phyloP scores from a whole-genome alignment of 768 basidiomycete species.

The Hypholoma sublateritium region DNA sequence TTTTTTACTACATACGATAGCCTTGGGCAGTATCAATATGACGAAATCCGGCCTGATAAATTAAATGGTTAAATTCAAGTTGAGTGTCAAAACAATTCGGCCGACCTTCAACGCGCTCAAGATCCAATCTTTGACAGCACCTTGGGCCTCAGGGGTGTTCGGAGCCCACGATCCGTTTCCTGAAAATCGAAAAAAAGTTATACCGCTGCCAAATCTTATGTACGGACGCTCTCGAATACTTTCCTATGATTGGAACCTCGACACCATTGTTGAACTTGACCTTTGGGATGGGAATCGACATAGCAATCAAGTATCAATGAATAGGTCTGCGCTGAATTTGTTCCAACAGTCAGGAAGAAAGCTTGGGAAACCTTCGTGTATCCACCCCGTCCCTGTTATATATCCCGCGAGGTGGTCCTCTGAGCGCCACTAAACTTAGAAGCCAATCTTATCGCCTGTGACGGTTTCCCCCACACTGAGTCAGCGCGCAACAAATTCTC shows the following conservation, averaged over 20 bases:
- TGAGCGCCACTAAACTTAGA: too few species aligned
- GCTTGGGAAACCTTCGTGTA: too few species aligned
- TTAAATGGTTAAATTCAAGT: too few species aligned
- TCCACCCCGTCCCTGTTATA: too few species aligned
- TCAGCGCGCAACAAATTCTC: too few species aligned
- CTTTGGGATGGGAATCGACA: slow-evolving; percentile 1
- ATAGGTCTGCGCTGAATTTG: too few species aligned
- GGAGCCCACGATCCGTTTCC: slow-evolving; percentile 43
- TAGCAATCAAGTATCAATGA: too few species aligned
- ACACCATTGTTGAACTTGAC: slow-evolving; percentile 32
- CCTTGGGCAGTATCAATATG: slow-evolving; percentile 41
- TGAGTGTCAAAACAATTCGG: neutral
- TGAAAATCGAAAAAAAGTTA: slow-evolving; percentile 22
- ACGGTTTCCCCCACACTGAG: too few species aligned
- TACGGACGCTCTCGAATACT: neutral
- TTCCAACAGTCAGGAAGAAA: too few species aligned
- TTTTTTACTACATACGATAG: slow-evolving; percentile 25
- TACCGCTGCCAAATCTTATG: neutral
- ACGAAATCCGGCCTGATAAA: slow-evolving; percentile 35
- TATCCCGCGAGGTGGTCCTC: too few species aligned
- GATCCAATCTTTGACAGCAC: slow-evolving; percentile 37
- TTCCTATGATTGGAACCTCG: slow-evolving; percentile 34
- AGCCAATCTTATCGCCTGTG: too few species aligned
- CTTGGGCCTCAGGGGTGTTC: slow-evolving; percentile 30
- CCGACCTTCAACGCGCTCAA: slow-evolving; percentile 37